Evolutionary conservation across 768 basidiomycete species (phyloP), one percentile per base, ranked within the genome.

Genomic region (Termitomyces sp.): DNA sequence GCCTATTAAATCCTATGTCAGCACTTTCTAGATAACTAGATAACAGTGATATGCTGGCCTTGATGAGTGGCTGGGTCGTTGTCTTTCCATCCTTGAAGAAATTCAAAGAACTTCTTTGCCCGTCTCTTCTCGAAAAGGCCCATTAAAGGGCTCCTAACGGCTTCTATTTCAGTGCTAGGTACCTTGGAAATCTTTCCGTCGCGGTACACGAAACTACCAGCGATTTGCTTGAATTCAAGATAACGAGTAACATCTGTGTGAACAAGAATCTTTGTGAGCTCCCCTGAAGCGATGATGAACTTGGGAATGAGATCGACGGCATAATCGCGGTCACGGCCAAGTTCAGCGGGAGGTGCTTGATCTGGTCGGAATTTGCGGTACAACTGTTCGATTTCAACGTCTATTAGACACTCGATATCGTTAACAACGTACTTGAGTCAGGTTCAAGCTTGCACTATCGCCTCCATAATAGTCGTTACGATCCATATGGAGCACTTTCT

Each of bases 181-280:
- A 99, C 97, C 74, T 99, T 99, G 60, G 92, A 93, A 74, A 99
- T 97, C 75, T 74, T 90, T 51, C 94, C 94, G 72, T 98, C 96
- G 54, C 96, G 88, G 72, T 94, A 98, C 58, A 99, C 97, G 74
- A 89, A 99, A 69, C 92, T 94, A 54, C 96, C 97, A 0, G 97
- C 94, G 74, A 99, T 98, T 77, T 98, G 96, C 79, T 98, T 99
- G 82, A 99, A 99, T 71, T 98, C 97, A 67, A 99, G 88, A 75
- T 99, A 99, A 60, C 94, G 88, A 42, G 92, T 95, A 60, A 99
- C 97, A 69, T 99, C 94, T 62, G 97, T 98, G 78, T 98, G 95
- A 42, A 99, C 94, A 61, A 99, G 88, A 74, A 99, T 98, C 74
- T 88, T 90, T 53, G 95, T 97, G 68, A 99, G 87, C 73, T 98